Evolutionary conservation across 768 basidiomycete species (phyloP), one percentile per base, ranked within the genome.

Genomic region (Steccherinum ochraceum): DNA sequence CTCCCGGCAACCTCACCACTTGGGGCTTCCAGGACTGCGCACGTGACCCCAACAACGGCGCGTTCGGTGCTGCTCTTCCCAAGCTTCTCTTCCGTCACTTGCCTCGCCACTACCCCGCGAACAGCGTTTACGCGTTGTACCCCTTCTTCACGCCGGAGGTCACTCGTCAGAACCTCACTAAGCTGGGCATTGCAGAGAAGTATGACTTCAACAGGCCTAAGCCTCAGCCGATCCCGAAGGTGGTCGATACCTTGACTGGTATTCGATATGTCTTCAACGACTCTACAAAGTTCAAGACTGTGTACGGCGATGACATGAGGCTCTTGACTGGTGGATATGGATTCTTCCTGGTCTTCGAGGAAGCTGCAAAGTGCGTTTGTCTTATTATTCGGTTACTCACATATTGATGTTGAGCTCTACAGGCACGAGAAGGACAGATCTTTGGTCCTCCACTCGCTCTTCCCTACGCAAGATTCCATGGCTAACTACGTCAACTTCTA

Each of bases 21-120:
- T 80, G 77, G 77, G 78, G 78, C 7, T 78, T 67, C 65, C 63
- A 72, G 21, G 79, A 80, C 50, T 75, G 72, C 54, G 66, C 70
- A 21, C 58, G 56, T 24, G 72, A 77, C 53, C 63, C 66, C 40
- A 58, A 72, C 50, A 74, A 75, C 46, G 60, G 58, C 24, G 58
- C 56, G 13, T 61, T 55, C 54, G 72, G 70, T 27, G 67, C 45
- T 5, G 54, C 56, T 69, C 70, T 77, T 51, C 71, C 75, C 5
- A 73, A 72, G 52, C 66, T 77, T 12, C 61, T 77, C n/a, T 59
- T 70, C 56, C 69, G 75, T n/a, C 67, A 72, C 45, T 65, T 77
- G 4, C 72, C 72, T 23, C 66, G 69, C 4, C 68, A 72, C 52
- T 74, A 70, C 57, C 68, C 70, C 45, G 55, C 48, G 35, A 45